Base-by-base conservation (phyloP, 441 rosid species). In the Euphorbia schlechtendalii region DNA sequence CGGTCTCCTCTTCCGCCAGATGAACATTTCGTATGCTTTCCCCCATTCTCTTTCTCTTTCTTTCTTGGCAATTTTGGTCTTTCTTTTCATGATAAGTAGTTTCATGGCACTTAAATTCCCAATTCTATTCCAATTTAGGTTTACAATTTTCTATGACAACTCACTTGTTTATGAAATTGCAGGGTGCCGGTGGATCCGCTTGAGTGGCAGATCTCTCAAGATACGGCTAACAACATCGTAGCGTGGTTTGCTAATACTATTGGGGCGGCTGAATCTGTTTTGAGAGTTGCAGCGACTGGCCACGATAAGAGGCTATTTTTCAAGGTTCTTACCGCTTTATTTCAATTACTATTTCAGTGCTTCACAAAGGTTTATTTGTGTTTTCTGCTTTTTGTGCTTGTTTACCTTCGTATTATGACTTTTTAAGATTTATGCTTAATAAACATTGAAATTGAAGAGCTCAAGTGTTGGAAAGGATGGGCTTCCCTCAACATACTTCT, bases 131-230 rank as follows among this genome's bases (percentile, higher is more conserved):
- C 28, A 17, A 15, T 17, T 8, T 62, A 22, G 17, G 61, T 41
- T 61, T n/a, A n/a, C n/a, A n/a, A n/a, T n/a, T n/a, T n/a, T n/a
- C n/a, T n/a, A n/a, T n/a, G n/a, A n/a, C n/a, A n/a, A n/a, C n/a
- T n/a, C n/a, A n/a, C n/a, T n/a, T n/a, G n/a, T n/a, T n/a, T n/a
- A n/a, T n/a, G n/a, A n/a, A n/a, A n/a, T n/a, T 74, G 56, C 24
- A 92, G 99, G 74, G 88, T 88, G 18, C 97, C 95, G 11, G 99
- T 90, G 64, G 99, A 90, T 81, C 99, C 97, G 11, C 81, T 93
- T 46, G 96, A 93, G 77, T 90, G 99, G 99, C 97, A 93, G 80
- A 88, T 93, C 62, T 93, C 96, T 25, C 96, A 86, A 73, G 95
- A 85, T 59, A 82, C 95, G 4, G 99, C 99, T 8, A 80, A 83